These are phyloP conservation scores for Ormosia semicastrata DNA, from an alignment of 306 rosid genomes.

Conservation along the genomic window DNA sequence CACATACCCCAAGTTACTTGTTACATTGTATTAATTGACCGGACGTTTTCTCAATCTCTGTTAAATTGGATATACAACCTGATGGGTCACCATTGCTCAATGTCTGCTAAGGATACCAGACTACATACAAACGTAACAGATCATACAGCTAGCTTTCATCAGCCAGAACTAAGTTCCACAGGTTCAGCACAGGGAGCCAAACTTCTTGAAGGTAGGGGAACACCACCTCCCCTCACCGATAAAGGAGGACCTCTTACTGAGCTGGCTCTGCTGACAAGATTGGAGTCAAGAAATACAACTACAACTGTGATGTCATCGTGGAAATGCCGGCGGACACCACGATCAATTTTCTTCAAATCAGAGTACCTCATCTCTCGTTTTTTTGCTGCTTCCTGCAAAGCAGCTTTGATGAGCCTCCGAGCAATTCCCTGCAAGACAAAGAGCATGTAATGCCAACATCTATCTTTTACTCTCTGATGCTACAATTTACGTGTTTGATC, in stretches of 20 bases:
- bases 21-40: constrained; percentile 35
- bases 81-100: constrained; percentile 32
- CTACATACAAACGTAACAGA: constrained; percentile 35
- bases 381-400: constrained; percentile 88
- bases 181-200: constrained; percentile 34
- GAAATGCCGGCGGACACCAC: constrained; percentile 91
- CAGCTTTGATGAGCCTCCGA: constrained; percentile 71
- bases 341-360: constrained; percentile 80
- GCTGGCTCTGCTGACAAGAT: constrained; percentile 77
- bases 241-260: constrained; percentile 50
- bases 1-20: constrained; percentile 37
- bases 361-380: constrained; percentile 95
- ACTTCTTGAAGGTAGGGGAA: constrained; percentile 42
- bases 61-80: constrained; percentile 44
- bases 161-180: constrained; percentile 31
- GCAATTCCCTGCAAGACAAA: constrained; percentile 74
- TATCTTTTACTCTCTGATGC: not conserved
- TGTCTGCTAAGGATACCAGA: constrained; percentile 35
- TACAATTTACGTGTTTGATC: not conserved
- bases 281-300: constrained; percentile 73
- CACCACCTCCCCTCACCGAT: constrained; percentile 75
- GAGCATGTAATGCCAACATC: constrained; percentile 18
- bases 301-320: constrained; percentile 87
- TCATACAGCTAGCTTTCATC: constrained; percentile 30
- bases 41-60: constrained; percentile 23